Evolutionary conservation across 2,329 filamentous ascomycete genomes (phyloP).

Genomic region (Lasiodiplodia hormozganensis): DNA sequence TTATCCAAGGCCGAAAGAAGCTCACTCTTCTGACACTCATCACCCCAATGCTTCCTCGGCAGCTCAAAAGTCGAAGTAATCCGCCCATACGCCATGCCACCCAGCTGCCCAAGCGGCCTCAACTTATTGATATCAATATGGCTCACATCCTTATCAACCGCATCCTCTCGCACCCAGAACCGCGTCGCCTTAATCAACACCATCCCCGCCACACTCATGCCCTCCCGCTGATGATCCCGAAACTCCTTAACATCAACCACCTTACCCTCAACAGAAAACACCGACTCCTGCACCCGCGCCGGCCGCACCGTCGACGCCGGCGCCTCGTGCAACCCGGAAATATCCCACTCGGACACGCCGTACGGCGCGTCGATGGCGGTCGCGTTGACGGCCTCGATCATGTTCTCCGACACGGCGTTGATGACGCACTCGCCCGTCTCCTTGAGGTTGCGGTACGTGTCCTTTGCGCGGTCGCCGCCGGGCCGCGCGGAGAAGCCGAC

Average conservation of each 20-base stretch:
- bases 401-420: conserved; percentile 83
- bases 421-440: conserved; percentile 54
- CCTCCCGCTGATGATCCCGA: conserved; percentile 60
- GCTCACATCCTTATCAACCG: conserved; percentile 75
- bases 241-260: conserved; percentile 75
- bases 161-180: conserved; percentile 87
- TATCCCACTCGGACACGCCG: conserved; percentile 75
- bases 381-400: conserved; percentile 81
- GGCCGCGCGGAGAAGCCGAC: conserved; percentile 34
- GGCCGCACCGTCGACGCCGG: conserved; percentile 67
- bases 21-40: not conserved
- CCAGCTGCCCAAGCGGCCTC: conserved; percentile 74
- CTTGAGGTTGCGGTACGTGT: conserved; percentile 35
- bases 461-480: conserved; percentile 30
- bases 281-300: conserved; percentile 75
- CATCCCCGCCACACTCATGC: conserved; percentile 66
- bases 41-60: conserved; percentile 25
- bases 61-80: conserved; percentile 32
- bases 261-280: conserved; percentile 79
- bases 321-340: conserved; percentile 74
- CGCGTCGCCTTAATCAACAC: conserved; percentile 76
- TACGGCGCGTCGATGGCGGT: conserved; percentile 76
- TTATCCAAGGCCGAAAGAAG: not conserved
- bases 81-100: conserved; percentile 77
- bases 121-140: conserved; percentile 74